A percentile compares a stretch with the other conserved stretches of the same genome.
Conservation (phyloP, 495 filamentous ascomycete species). For the Daldinia concentrica region DNA sequence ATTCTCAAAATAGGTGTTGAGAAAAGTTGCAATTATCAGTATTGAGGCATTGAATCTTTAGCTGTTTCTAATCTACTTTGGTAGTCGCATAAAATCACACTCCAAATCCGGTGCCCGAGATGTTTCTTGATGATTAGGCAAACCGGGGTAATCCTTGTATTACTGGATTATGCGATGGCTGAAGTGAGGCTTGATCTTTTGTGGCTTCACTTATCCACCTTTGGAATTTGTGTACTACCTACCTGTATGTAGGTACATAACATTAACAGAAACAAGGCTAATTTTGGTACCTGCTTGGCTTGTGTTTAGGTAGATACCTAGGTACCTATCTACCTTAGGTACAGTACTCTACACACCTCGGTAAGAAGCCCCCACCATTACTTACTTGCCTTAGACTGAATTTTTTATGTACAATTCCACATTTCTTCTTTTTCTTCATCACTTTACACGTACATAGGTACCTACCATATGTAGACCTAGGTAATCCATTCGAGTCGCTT, state of each 20-base stretch:
- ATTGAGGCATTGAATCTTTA: conserved; percentile 2
- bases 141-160: background rate
- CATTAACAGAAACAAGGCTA: background rate
- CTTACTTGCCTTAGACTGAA: background rate
- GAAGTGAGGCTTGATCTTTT: background rate
- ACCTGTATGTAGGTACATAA: too few relatives aligned
- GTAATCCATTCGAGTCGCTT: background rate
- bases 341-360: background rate
- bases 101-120: conserved; percentile 35
- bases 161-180: background rate
- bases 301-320: too few relatives aligned
- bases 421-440: background rate
- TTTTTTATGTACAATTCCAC: background rate
- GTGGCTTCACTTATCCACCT: background rate
- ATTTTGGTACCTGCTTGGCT: too few relatives aligned
- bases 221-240: background rate
- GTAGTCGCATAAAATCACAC: conserved; percentile 33
- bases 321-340: too few relatives aligned
- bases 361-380: background rate
- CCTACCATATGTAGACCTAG: too few relatives aligned
- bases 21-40: conserved; percentile 1
- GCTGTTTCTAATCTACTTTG: conserved; percentile 1
- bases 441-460: background rate
- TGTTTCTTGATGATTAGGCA: conserved; percentile 30
- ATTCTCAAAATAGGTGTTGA: conserved; percentile 9